Base-by-base conservation (phyloP, 306 rosid species). In the Mimosa bimucronata region DNA sequence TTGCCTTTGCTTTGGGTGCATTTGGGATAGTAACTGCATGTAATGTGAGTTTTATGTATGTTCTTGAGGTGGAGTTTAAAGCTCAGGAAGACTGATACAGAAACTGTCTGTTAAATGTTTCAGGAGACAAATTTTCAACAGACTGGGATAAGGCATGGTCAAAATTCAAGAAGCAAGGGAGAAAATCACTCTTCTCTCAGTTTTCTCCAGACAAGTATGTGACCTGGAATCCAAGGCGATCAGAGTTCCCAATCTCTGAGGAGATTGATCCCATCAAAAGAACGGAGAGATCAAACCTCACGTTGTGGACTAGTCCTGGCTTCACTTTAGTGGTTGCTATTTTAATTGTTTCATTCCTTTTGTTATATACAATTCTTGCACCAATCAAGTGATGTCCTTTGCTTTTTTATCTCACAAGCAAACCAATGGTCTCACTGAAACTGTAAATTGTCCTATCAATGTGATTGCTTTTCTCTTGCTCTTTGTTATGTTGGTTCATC, bases 111-210 rank as follows among this genome's bases (percentile, higher is more conserved):
- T 75, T 62, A 37, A 40, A 76, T 70, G 45, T 48, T 8, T 53
- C 84, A 94, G 97, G 94, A 83, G 95, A 91, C 77, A 92, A 91
- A 80, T 85, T 71, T 82, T 85, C 97, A 75, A 89, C 87, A 8
- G 97, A 95, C 64, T 95, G 97, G 98, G 98, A 92, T 82, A 92
- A 87, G 85, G 98, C 98, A 57, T 95, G 98, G 97, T 74, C 90
- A 73, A 91, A 80, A n/a, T 89, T 89, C 85, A 90, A 74, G 80
- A 95, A 93, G 84, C 91, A 86, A 81, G 97, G 94, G 78, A 88
- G 76, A 29, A 90, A 90, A 76, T 67, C 82, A 13, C 34, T 90
- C 38, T 90, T 91, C 78, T 84, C 95, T 0, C 58, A 80, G 52
- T 91, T 95, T 80, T 91, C 92, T 72, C 94, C 97, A 2, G 76